These are phyloP conservation scores for Penicillium chermesinum DNA, from an alignment of 495 filamentous ascomycete species.

Conservation along the genomic window DNA sequence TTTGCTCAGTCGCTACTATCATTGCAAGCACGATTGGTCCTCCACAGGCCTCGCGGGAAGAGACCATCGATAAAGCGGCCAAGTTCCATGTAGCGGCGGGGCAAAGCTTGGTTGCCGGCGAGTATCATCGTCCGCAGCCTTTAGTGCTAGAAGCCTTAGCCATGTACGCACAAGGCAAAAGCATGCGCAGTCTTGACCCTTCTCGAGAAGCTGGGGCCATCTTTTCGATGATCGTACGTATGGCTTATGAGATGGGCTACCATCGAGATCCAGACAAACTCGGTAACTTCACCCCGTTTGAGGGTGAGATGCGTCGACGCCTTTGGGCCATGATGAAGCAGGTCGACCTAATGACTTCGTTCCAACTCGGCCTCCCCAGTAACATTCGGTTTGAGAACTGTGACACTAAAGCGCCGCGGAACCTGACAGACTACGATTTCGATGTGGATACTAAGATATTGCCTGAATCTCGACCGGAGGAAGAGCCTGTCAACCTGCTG, in stretches of 20 bases:
- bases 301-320: slow-evolving; percentile 26
- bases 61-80: background rate
- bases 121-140: slow-evolving; percentile 13
- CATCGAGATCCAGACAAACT: slow-evolving; percentile 18
- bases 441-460: slow-evolving; percentile 17
- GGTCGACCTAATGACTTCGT: slow-evolving; percentile 22
- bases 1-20: background rate
- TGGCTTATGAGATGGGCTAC: slow-evolving; percentile 23
- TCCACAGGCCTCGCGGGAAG: background rate
- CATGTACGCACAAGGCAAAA: slow-evolving; percentile 17
- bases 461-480: slow-evolving; percentile 17
- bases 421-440: slow-evolving; percentile 26
- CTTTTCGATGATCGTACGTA: slow-evolving; percentile 13
- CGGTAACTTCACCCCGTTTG: slow-evolving; percentile 9
- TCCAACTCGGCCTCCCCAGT: slow-evolving; percentile 28
- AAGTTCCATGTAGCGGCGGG: slow-evolving; percentile 6
- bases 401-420: slow-evolving; percentile 24
- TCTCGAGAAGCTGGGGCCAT: slow-evolving; percentile 11
- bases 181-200: slow-evolving; percentile 11
- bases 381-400: slow-evolving; percentile 19
- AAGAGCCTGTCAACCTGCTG: slow-evolving; percentile 19
- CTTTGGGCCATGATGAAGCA: slow-evolving; percentile 18
- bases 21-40: background rate
- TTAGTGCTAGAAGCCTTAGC: slow-evolving; percentile 17
- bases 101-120: slow-evolving; percentile 1